phyloP scores from a whole-genome alignment of 139 green algal genomes.

The Auxenochlorella pyrenoidosa region DNA sequence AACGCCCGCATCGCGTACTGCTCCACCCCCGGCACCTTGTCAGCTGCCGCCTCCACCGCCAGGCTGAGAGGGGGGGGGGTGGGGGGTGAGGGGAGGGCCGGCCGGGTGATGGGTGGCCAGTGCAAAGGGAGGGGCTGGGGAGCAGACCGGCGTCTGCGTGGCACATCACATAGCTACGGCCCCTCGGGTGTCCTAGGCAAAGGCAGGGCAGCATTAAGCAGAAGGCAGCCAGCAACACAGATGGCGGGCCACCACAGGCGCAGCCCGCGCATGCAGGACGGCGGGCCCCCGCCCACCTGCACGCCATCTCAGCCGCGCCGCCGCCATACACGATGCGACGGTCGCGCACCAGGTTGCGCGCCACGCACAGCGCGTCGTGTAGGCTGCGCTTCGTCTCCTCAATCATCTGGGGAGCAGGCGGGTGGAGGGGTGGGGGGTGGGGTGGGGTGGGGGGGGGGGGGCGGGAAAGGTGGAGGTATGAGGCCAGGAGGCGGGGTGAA shows the following conservation, averaged over 20 bases:
- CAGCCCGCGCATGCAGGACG: too few relatives aligned
- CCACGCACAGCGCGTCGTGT: constrained; percentile 99
- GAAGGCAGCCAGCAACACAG: not conserved
- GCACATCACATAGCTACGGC: too few relatives aligned
- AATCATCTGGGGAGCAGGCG: constrained; percentile 66
- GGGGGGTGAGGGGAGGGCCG: not conserved
- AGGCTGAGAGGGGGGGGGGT: constrained; percentile 64
- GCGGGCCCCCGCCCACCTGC: constrained; percentile 80
- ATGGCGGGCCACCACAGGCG: too few relatives aligned
- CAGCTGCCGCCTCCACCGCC: constrained; percentile 89
- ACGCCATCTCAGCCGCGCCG: constrained; percentile 94
- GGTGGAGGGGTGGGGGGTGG: not conserved
- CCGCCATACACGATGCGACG: constrained; percentile 98
- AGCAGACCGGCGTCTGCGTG: not conserved
- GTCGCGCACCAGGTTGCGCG: constrained; percentile 97
- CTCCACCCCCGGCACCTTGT: constrained; percentile 84
- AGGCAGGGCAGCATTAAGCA: not conserved
- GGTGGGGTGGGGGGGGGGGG: not conserved
- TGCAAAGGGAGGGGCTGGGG: not conserved
- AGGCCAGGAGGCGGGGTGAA: too few relatives aligned
- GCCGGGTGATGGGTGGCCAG: not conserved
- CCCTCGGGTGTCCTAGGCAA: too few relatives aligned
- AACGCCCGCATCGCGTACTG: constrained; percentile 99
- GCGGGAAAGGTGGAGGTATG: too few relatives aligned
- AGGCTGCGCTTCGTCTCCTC: constrained; percentile 95